Conservation (phyloP, 1,284 basidiomycete genomes). For the Dichomitus squalens region DNA sequence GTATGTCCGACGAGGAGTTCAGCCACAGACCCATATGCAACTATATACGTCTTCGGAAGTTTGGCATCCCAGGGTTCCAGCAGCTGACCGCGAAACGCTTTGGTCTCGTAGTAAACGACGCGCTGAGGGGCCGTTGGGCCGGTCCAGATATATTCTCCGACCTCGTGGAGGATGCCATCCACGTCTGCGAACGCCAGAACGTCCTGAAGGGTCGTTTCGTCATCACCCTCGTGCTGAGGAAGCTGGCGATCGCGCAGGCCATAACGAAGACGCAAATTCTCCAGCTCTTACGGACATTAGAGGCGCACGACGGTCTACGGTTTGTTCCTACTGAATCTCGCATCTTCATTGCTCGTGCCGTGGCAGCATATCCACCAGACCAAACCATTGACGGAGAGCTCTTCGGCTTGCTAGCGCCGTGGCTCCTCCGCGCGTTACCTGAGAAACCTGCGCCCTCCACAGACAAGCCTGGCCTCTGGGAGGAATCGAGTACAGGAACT, state of each 20-base stretch:
- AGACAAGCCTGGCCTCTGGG: neutral
- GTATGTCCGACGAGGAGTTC: neutral
- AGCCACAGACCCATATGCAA: neutral
- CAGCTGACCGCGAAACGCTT: neutral
- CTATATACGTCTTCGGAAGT: neutral
- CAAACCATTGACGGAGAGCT: slow-evolving; percentile 8
- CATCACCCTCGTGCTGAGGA: slow-evolving; percentile 7
- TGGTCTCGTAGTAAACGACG: neutral
- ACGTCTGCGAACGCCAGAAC: slow-evolving; percentile 1
- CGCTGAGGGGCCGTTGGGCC: neutral
- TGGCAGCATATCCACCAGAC: slow-evolving; percentile 3
- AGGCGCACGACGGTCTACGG: slow-evolving; percentile 1
- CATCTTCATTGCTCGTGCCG: neutral
- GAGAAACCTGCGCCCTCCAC: neutral
- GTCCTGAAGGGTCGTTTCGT: neutral
- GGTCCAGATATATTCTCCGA: neutral
- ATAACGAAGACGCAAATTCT: slow-evolving; percentile 12
- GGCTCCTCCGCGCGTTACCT: slow-evolving; percentile 4
- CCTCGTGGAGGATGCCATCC: slow-evolving; percentile 11
- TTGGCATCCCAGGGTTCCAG: neutral
- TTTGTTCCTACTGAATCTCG: slow-evolving; percentile 1
- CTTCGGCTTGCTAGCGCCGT: slow-evolving; percentile 1
- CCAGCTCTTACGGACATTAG: slow-evolving; percentile 8
- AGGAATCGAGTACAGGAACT: neutral
- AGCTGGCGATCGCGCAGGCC: neutral